Evolutionary conservation across 1,139 yeast species (phyloP).

Genomic region (Yamadazyma jaroonii): DNA sequence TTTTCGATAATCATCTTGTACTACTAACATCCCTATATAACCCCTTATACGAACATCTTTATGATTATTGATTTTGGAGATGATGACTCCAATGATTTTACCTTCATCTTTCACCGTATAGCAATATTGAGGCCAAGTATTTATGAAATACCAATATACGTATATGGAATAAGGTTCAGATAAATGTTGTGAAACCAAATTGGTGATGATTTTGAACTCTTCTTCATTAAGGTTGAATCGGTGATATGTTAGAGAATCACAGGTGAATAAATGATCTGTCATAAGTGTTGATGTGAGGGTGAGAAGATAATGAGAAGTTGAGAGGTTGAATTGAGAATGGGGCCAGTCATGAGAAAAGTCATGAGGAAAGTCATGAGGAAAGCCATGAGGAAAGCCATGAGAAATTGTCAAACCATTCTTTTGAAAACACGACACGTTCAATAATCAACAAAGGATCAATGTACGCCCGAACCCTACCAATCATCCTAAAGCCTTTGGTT

Average conservation of each 20-base stretch:
- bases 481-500: no score
- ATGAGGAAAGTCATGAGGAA: neutral
- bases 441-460: no score
- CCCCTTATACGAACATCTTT: conserved; percentile 72
- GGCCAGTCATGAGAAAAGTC: neutral
- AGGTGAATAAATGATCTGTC: neutral
- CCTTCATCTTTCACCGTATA: conserved; percentile 28
- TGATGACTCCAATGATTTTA: conserved; percentile 69
- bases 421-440: no score
- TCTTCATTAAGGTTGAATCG: conserved; percentile 8
- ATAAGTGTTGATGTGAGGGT: no score
- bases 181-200: conserved; percentile 33
- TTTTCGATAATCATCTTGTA: conserved; percentile 68
- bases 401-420: no score
- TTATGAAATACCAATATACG: conserved; percentile 48
- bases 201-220: conserved; percentile 31
- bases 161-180: conserved; percentile 49
- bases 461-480: no score
- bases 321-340: neutral
- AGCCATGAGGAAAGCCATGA: no score
- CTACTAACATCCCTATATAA: conserved; percentile 94
- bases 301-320: neutral
- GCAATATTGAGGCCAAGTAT: conserved; percentile 48
- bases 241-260: neutral
- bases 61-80: conserved; percentile 82